Conservation (phyloP, 768 basidiomycete genomes). For the Sistotremastrum niveocremeum region DNA sequence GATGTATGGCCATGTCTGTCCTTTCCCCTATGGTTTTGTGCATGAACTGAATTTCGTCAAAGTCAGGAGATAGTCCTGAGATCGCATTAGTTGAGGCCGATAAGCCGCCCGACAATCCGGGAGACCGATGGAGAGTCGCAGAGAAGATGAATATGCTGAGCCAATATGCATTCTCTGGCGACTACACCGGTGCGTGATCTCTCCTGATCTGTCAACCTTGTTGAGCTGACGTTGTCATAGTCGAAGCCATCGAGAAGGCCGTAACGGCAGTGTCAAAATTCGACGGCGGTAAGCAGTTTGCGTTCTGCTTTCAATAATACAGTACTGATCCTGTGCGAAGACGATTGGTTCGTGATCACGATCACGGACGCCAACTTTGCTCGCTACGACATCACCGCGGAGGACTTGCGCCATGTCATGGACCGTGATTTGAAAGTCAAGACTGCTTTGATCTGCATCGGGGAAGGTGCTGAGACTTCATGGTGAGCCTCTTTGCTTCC, state of each 20-base stretch:
- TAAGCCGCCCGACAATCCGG: slow-evolving; percentile 36
- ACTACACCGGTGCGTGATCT: slow-evolving; percentile 37
- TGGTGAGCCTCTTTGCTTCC: slow-evolving; percentile 28
- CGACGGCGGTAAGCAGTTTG: slow-evolving; percentile 35
- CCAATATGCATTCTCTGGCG: slow-evolving; percentile 57
- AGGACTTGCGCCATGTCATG: slow-evolving; percentile 45
- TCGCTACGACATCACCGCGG: slow-evolving; percentile 46
- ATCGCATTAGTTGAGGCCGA: slow-evolving; percentile 37
- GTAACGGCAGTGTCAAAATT: slow-evolving; percentile 46
- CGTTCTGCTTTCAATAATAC: neutral
- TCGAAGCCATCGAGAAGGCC: slow-evolving; percentile 52
- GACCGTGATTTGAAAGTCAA: slow-evolving; percentile 49
- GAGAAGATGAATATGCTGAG: slow-evolving; percentile 60
- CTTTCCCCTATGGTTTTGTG: neutral
- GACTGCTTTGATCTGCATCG: slow-evolving; percentile 54
- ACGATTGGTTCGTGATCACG: slow-evolving; percentile 61
- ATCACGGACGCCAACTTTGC: slow-evolving; percentile 62
- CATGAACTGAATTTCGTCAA: neutral
- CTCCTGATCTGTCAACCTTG: neutral
- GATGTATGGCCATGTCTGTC: slow-evolving; percentile 53
- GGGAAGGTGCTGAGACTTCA: slow-evolving; percentile 49
- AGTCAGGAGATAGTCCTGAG: slow-evolving; percentile 54
- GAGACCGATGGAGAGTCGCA: slow-evolving; percentile 49
- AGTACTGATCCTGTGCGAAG: slow-evolving; percentile 15
- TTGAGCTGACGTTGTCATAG: slow-evolving; percentile 17